phyloP scores from a whole-genome alignment of 768 basidiomycete species.

The Termitomyces sp. region DNA sequence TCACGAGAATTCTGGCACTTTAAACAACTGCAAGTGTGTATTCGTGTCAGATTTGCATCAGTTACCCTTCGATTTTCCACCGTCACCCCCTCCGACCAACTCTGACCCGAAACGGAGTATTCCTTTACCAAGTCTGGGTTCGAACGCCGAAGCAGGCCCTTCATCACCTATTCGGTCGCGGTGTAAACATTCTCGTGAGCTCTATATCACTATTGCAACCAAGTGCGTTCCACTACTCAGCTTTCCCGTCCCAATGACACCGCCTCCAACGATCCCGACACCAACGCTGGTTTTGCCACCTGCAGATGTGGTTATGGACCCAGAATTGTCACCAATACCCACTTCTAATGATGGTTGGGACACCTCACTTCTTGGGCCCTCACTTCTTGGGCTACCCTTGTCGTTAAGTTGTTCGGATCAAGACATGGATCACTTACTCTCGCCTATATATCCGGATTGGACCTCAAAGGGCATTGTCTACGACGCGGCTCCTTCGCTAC shows the following conservation, averaged over 20 bases:
- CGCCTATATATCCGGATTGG: constrained; percentile 15
- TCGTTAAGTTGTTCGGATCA: constrained; percentile 1
- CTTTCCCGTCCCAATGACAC: constrained; percentile 28
- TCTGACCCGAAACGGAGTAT: constrained; percentile 21
- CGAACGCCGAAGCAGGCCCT: constrained; percentile 1
- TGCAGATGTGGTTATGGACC: constrained; percentile 13
- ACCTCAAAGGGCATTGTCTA: constrained; percentile 6
- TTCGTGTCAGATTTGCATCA: not conserved
- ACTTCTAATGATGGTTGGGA: constrained; percentile 9
- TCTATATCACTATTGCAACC: constrained; percentile 23
- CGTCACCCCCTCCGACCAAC: constrained; percentile 22
- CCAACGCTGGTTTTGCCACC: constrained; percentile 30
- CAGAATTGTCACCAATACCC: constrained; percentile 12
- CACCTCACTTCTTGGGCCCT: constrained; percentile 1
- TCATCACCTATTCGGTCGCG: constrained; percentile 2
- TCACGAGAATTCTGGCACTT: not conserved
- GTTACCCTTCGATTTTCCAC: constrained; percentile 5
- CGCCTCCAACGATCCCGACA: constrained; percentile 36
- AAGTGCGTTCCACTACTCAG: constrained; percentile 20
- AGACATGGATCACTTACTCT: constrained; percentile 2
- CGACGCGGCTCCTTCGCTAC: constrained; percentile 4
- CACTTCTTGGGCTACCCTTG: constrained; percentile 1
- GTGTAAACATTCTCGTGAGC: constrained; percentile 23
- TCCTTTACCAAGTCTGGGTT: constrained; percentile 15
- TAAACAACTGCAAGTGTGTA: not conserved